Evolutionary conservation across 352 stramenopile species (phyloP).

Genomic region (Pythium phragmitis): DNA sequence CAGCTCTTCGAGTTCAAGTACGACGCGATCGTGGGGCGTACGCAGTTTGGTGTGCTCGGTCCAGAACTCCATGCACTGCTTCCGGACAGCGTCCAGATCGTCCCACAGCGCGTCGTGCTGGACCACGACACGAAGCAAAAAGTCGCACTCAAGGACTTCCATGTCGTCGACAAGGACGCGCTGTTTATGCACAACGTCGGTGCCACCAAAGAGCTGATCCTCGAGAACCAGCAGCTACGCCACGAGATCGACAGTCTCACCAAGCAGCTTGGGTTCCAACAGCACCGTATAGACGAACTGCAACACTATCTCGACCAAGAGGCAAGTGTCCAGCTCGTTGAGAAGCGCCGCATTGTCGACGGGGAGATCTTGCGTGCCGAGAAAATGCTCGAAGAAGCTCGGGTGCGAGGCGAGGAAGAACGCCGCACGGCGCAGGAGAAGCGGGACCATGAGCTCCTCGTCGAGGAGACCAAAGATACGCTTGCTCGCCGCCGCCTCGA

Average conservation of each 20-base stretch:
- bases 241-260: conserved; percentile 36
- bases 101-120: conserved; percentile 56
- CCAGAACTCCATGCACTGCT: conserved; percentile 54
- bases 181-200: conserved; percentile 92
- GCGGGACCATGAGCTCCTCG: conserved; percentile 39
- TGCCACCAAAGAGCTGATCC: conserved; percentile 83
- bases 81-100: conserved; percentile 70
- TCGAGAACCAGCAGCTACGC: conserved; percentile 31
- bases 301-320: conserved; percentile 62
- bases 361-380: conserved; percentile 35
- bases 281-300: conserved; percentile 39
- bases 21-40: conserved; percentile 64
- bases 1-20: conserved; percentile 82
- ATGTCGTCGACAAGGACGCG: conserved; percentile 85
- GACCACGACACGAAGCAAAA: conserved; percentile 47
- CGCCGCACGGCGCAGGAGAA: conserved; percentile 43
- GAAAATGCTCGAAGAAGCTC: conserved; percentile 41
- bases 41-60: conserved; percentile 71
- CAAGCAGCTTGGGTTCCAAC: conserved; percentile 28
- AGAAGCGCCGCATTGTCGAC: conserved; percentile 61
- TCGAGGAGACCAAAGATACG: conserved; percentile 50
- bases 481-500: conserved; percentile 48
- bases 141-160: conserved; percentile 78
- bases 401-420: conserved; percentile 49
- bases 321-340: conserved; percentile 54